Percentiles rank a stretch among this genome's conserved stretches.
These are phyloP conservation scores for Herpetospermum pedunculosum DNA, from an alignment of 306 rosid genomes.

Conservation along the genomic window DNA sequence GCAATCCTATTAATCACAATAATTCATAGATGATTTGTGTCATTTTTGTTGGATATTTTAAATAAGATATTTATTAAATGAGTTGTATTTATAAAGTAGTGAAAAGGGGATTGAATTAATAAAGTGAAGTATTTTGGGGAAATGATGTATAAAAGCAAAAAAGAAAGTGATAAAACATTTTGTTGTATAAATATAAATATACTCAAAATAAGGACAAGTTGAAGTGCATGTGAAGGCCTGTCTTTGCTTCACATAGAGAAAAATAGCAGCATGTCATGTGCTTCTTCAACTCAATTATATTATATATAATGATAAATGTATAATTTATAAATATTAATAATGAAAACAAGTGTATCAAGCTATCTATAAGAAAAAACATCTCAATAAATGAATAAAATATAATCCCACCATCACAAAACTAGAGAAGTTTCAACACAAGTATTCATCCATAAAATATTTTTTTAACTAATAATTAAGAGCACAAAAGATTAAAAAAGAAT, in stretches of 20 bases:
- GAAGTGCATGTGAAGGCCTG: conserved; percentile 12
- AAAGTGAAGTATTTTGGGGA: not conserved
- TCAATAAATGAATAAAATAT: no score
- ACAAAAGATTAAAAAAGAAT: no score
- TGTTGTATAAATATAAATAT: not conserved
- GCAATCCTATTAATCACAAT: not conserved
- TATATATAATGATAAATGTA: no score
- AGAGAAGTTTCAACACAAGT: no score
- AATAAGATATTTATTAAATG: not conserved
- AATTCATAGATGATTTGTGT: not conserved
- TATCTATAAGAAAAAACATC: no score
- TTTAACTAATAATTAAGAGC: no score
- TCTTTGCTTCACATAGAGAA: not conserved
- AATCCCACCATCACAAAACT: no score
- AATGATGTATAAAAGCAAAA: not conserved
- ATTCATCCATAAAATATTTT: no score
- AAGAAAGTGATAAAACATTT: not conserved
- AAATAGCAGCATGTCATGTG: conserved; percentile 6
- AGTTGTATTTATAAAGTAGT: not conserved
- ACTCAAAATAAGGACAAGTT: not conserved
- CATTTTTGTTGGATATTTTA: not conserved
- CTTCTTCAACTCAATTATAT: not conserved
- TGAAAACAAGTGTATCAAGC: not conserved
- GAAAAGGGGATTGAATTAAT: no score
- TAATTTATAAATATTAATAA: no score